Evolutionary conservation across 169 alveolate species (phyloP), one percentile per base, ranked within the genome.

Genomic region (Eimeria sp.): DNA sequence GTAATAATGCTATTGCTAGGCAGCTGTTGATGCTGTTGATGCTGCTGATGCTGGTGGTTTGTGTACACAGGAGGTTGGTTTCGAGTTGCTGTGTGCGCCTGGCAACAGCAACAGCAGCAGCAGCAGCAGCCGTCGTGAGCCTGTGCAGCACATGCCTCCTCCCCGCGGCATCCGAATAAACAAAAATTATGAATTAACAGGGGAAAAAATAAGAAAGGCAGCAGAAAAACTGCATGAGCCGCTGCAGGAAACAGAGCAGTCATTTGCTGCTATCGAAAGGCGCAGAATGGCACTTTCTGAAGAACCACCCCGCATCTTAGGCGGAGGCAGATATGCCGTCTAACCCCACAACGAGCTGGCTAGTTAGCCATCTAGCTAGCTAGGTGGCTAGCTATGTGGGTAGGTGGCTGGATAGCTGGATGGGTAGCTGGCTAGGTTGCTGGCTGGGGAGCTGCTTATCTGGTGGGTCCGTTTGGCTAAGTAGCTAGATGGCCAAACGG

Each of bases 251-350:
- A n/a, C 0, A 3, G 76, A 20, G 40, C 30, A 78, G 22, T 13
- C 30, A 20, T 78, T 78, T 45, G 70, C 40, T 40, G 67, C 67
- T 18, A 14, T 78, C 40, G 89, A 78, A 27, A 78, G 34, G 49
- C 20, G 89, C 1, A 78, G 49, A 43, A 25, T 11, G 40, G 67
- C 61, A 0, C 40, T 14, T 10, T n/a, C 7, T 18, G 65, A 14
- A 6, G 89, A 78, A 49, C 89, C 89, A 18, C 34, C 89, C 27
- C 89, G 89, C 67, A 34, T 78, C 16, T 65, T 78, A 18, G 89
- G 89, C 25, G 89, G 65, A 11, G 89, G 89, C 65, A 40, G 89
- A 78, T 78, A 78, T 27, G 65, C 65, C 5, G 89, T 78, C 20
- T 78, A 34, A 73, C 27, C 40, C 40, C 40, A 34, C 40, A 34